Evolutionary conservation across 768 basidiomycete species (phyloP).

Genomic region (Pisolithus tinctorius): DNA sequence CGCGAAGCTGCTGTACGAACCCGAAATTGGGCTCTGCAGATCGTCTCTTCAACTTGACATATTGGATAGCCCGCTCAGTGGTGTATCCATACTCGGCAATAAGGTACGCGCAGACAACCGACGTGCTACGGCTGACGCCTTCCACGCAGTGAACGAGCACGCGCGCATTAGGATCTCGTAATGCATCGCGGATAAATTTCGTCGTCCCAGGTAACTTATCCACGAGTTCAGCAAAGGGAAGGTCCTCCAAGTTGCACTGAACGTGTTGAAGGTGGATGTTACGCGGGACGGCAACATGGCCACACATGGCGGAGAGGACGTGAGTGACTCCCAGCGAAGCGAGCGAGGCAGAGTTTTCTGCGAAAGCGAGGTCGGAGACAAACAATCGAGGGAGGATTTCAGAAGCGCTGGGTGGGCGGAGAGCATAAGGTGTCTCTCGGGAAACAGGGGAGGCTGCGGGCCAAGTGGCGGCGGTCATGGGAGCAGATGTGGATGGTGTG

Average conservation of each 20-base stretch:
- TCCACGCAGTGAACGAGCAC: constrained; percentile 75
- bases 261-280: constrained; percentile 31
- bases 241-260: constrained; percentile 61
- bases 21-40: constrained; percentile 69
- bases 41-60: constrained; percentile 49
- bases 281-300: constrained; percentile 34
- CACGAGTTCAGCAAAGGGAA: constrained; percentile 69
- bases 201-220: constrained; percentile 62
- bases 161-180: constrained; percentile 46
- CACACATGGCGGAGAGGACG: constrained; percentile 61
- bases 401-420: constrained; percentile 36
- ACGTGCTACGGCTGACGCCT: constrained; percentile 65
- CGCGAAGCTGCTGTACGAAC: constrained; percentile 64
- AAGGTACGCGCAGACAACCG: constrained; percentile 64
- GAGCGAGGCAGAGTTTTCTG: constrained; percentile 54
- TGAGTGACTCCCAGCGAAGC: constrained; percentile 63
- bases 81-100: constrained; percentile 58
- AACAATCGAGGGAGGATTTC: constrained; percentile 65
- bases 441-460: constrained; percentile 18
- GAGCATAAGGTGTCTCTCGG: constrained; percentile 19
- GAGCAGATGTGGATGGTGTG: constrained; percentile 10
- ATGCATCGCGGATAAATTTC: constrained; percentile 51
- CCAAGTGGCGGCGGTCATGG: constrained; percentile 13
- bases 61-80: constrained; percentile 54
- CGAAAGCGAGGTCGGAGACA: constrained; percentile 70